These are phyloP conservation scores for Trichosporon inkin DNA, from an alignment of 1,284 basidiomycete genomes.

Conservation along the genomic window DNA sequence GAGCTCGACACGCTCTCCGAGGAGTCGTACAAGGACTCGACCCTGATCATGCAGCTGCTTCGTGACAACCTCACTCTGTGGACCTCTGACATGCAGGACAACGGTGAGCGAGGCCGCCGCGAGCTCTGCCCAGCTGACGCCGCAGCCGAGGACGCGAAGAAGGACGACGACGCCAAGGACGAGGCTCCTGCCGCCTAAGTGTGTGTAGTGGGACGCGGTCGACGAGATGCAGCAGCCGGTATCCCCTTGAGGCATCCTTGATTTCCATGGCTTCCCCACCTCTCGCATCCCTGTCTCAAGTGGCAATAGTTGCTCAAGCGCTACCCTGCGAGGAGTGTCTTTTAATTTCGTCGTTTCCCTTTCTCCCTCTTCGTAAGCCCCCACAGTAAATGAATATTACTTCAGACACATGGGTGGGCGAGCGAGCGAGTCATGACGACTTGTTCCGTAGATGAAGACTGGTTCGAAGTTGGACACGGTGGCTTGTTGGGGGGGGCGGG, in stretches of 20 bases:
- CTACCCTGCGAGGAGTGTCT: constrained; percentile 24
- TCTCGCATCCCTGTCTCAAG: constrained; percentile 23
- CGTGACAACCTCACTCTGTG: constrained; percentile 97
- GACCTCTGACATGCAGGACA: constrained; percentile 83
- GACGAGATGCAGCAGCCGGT: constrained; percentile 22
- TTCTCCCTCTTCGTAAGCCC: constrained; percentile 18
- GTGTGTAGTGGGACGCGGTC: constrained; percentile 20
- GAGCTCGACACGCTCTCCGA: constrained; percentile 99
- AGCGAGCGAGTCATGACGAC: no score
- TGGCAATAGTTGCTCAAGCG: constrained; percentile 22
- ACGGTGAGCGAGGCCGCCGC: no score
- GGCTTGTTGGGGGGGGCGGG: no score
- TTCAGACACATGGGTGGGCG: constrained; percentile 22
- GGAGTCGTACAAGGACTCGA: constrained; percentile 99
- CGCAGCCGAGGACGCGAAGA: constrained; percentile 32
- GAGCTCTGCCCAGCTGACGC: no score
- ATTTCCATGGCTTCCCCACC: constrained; percentile 24
- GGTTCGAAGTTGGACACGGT: constrained; percentile 14
- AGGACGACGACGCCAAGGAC: constrained; percentile 44
- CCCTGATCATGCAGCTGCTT: constrained; percentile 97
- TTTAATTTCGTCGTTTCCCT: constrained; percentile 25
- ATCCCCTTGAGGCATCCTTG: constrained; percentile 23
- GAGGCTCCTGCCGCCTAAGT: constrained; percentile 41
- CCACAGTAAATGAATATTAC: constrained; percentile 26
- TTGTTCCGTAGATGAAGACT: constrained; percentile 21